Conservation (phyloP, 2,329 filamentous ascomycete genomes). For the Truncatella angustata region DNA sequence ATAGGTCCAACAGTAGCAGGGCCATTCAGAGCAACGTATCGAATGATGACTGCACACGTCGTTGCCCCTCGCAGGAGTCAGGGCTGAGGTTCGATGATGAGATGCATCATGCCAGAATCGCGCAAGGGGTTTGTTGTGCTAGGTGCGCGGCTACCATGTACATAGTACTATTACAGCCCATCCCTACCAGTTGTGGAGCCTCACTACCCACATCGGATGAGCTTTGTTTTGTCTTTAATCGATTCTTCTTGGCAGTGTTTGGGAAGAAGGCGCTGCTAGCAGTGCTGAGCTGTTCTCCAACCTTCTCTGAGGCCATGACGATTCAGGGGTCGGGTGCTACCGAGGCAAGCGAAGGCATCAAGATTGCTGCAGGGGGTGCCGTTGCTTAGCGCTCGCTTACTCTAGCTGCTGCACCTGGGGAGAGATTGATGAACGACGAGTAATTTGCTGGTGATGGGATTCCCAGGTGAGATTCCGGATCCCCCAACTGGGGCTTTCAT, state of each 20-base stretch:
- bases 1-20: too few relatives aligned
- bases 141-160: too few relatives aligned
- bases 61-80: neutral
- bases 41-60: neutral
- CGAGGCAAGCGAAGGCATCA: neutral
- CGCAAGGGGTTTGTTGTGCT: neutral
- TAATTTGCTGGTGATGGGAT: neutral
- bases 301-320: neutral
- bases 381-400: neutral
- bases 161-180: neutral
- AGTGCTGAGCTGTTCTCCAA: neutral
- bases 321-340: neutral
- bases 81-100: neutral
- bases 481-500: neutral
- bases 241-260: conserved; percentile 3
- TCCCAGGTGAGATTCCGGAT: neutral
- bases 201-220: neutral
- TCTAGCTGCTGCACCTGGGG: neutral
- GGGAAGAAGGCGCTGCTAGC: neutral
- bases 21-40: too few relatives aligned
- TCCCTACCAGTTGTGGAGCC: neutral
- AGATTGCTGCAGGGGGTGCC: too few relatives aligned
- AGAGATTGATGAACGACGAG: neutral
- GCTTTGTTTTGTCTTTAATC: neutral
- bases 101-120: neutral